A percentile compares a stretch with the other conserved stretches of the same genome.
Evolutionary conservation across 2,329 filamentous ascomycete species (phyloP).

Genomic region (Arthroderma sp.): DNA sequence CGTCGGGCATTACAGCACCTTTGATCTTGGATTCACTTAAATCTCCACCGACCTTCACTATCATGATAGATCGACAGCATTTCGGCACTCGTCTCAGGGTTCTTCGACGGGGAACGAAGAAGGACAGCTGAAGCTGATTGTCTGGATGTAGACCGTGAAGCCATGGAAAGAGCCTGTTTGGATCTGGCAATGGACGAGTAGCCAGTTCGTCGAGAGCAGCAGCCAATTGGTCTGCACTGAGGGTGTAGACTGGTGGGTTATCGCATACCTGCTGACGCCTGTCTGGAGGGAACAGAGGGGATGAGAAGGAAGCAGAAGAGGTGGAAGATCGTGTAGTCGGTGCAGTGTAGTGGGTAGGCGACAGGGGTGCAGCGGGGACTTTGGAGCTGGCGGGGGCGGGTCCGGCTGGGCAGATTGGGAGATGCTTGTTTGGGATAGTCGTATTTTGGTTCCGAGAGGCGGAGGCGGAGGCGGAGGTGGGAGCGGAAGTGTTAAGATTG

Average conservation of each 20-base stretch:
- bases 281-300: slow-evolving; percentile 62
- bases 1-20: slow-evolving; percentile 69
- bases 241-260: slow-evolving; percentile 54
- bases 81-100: slow-evolving; percentile 56
- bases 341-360: slow-evolving; percentile 35
- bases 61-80: slow-evolving; percentile 66
- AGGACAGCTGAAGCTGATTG: slow-evolving; percentile 78
- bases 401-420: slow-evolving; percentile 78
- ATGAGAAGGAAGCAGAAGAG: slow-evolving; percentile 45
- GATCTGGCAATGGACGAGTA: slow-evolving; percentile 68
- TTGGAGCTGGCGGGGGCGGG: slow-evolving; percentile 36
- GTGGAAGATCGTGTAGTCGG: slow-evolving; percentile 28
- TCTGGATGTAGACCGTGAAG: slow-evolving; percentile 80
- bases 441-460: slow-evolving; percentile 42
- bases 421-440: slow-evolving; percentile 73
- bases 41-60: slow-evolving; percentile 83
- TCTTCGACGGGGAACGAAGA: slow-evolving; percentile 69
- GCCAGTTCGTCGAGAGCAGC: slow-evolving; percentile 64
- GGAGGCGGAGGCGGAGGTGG: slow-evolving; percentile 23
- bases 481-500: slow-evolving; percentile 36
- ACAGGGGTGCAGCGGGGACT: slow-evolving; percentile 47
- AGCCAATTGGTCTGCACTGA: slow-evolving; percentile 55
- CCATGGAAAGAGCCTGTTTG: slow-evolving; percentile 88
- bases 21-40: slow-evolving; percentile 63
- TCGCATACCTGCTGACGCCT: slow-evolving; percentile 44